These are phyloP conservation scores for Tephrocybe sp. DNA, from an alignment of 768 basidiomycete genomes.

Conservation along the genomic window DNA sequence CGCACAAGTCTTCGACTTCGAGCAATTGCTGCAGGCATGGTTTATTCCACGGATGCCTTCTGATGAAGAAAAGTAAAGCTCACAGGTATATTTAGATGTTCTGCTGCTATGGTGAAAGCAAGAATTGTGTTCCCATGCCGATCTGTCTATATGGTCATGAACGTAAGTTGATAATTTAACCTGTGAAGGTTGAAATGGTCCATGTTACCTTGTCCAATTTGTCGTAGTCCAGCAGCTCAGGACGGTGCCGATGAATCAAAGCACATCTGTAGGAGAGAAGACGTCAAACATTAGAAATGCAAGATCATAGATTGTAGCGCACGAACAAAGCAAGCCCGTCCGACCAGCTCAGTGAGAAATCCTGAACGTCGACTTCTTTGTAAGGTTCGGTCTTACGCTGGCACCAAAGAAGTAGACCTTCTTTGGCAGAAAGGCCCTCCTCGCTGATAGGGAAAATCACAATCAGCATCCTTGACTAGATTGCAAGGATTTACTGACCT, in stretches of 20 bases:
- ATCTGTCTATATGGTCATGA: constrained; percentile 56
- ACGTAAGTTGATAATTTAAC: constrained; percentile 1
- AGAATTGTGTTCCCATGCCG: constrained; percentile 80
- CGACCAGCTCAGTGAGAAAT: constrained; percentile 91
- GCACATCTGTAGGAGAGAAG: constrained; percentile 69
- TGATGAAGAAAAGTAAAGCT: constrained; percentile 25
- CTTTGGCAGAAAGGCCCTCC: constrained; percentile 98
- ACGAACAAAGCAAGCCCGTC: constrained; percentile 94
- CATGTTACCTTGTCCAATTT: constrained; percentile 71
- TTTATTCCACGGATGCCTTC: not conserved
- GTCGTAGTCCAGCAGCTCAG: constrained; percentile 91
- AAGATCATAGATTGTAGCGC: constrained; percentile 10
- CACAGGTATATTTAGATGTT: constrained; percentile 90
- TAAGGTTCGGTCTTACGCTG: constrained; percentile 94
- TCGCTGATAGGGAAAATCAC: constrained; percentile 53
- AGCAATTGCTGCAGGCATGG: constrained; percentile 70
- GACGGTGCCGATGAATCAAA: constrained; percentile 95
- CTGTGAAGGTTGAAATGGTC: not conserved
- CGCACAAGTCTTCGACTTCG: constrained; percentile 95
- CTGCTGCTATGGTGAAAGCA: constrained; percentile 86
- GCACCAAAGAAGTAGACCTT: constrained; percentile 96
- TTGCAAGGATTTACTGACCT: constrained; percentile 54
- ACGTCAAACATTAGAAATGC: constrained; percentile 6
- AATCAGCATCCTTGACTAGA: constrained; percentile 10
- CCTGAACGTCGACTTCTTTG: constrained; percentile 88